A percentile compares a stretch with the other conserved stretches of the same genome.
Evolutionary conservation across 495 filamentous ascomycete genomes (phyloP).

Genomic region (Pseudomonodictys pantanalensis): DNA sequence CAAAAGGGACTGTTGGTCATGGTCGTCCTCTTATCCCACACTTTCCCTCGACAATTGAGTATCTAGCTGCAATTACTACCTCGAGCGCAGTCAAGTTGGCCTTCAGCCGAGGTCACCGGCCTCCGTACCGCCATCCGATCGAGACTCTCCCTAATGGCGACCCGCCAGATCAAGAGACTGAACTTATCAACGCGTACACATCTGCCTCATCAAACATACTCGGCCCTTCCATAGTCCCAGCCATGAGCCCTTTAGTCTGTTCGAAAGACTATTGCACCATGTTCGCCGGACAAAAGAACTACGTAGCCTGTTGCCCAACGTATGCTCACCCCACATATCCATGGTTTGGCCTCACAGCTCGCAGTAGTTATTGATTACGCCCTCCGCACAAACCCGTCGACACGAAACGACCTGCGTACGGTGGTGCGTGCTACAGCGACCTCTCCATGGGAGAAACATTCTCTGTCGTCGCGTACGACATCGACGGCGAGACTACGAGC

Average conservation of each 20-base stretch:
- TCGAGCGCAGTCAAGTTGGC: too few species aligned
- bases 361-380: constrained; percentile 15
- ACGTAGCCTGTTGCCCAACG: constrained; percentile 22
- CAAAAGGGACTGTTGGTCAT: too few species aligned
- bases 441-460: constrained; percentile 10
- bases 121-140: too few species aligned
- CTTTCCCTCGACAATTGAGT: too few species aligned
- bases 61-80: too few species aligned
- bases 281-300: constrained; percentile 15
- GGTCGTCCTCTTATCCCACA: too few species aligned
- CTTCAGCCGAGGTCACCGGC: too few species aligned
- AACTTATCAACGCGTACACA: constrained; percentile 11
- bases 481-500: background rate
- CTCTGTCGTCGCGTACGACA: constrained; percentile 8
- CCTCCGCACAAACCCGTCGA: constrained; percentile 5
- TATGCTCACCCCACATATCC: background rate
- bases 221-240: constrained; percentile 15
- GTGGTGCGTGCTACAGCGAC: constrained; percentile 20
- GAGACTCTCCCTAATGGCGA: constrained; percentile 13
- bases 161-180: constrained; percentile 3
- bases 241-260: constrained; percentile 18
- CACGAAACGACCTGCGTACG: constrained; percentile 18
- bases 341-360: background rate
- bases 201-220: constrained; percentile 5
- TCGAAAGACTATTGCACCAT: constrained; percentile 17